Evolutionary conservation across 2,329 filamentous ascomycete genomes (phyloP), one percentile per base, ranked within the genome.

Genomic region (Ambrosiella beaveri): DNA sequence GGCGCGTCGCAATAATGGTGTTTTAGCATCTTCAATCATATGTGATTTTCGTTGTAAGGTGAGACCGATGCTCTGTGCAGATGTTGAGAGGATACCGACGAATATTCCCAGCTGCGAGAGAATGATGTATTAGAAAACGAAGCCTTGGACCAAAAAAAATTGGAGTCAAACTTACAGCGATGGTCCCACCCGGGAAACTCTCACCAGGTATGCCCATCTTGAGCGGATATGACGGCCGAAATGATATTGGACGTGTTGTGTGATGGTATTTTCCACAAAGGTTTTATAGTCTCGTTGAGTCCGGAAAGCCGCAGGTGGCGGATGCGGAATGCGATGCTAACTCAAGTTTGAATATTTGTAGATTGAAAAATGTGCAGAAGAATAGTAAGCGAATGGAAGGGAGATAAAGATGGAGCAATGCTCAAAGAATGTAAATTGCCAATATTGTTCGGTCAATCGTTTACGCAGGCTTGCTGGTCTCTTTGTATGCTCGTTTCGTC

Each of bases 1-100:
- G 50, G 93, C 91, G 62, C 91, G 79, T 64, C 86, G 84, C 61
- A 84, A 75, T 71, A 93, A 82, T 68, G 88, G 84, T 56, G 82
- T 80, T 71, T 95, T 95, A 73, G 94, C 88, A 73, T 98, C 93
- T 74, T 98, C 93, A 67, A 97, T 82, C 64, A 98, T 85, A 73
- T 98, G 93, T 63, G 93, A 97, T 72, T 98, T 97, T 69, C 93
- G 88, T 73, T 98, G 93, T 35, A 98, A 78, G 38, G 93, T 98
- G 63, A 98, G 79, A 64, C 93, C 93, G 65, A 98, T 76, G 69
- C 90, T 95, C 71, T 98, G 93, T 27, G 97, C 81, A 69, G 89
- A 93, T 61, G 93, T 96, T 60, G 91, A 97, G 64, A 96, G 70
- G 63, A 98, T 79, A 65, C 93, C 93, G 68, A 96, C 91, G 63